phyloP scores from a whole-genome alignment of 331 rosid species.

The Acacia concinna region DNA sequence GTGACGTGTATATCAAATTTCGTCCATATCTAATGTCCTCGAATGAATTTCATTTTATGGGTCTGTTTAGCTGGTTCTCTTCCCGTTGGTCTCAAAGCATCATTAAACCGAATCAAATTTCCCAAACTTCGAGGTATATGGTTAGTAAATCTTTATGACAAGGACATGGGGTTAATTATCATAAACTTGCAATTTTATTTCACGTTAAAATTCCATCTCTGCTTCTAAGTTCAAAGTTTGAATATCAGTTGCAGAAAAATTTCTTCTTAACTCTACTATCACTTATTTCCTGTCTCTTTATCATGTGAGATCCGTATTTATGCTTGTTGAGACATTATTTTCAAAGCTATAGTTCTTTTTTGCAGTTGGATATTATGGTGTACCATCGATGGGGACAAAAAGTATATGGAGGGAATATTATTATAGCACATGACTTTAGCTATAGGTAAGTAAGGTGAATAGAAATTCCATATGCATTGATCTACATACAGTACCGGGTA shows the following conservation, averaged over 20 bases:
- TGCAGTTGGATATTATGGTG: constrained; percentile 30
- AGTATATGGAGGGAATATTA: not conserved
- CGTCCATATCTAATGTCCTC: constrained; percentile 37
- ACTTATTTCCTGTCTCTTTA: not conserved
- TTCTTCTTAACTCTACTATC: not conserved
- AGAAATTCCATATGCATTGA: constrained; percentile 8
- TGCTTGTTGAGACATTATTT: not conserved
- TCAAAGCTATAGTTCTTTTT: not conserved
- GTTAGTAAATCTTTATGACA: constrained; percentile 5
- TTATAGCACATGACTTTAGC: constrained; percentile 17
- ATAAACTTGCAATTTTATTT: not conserved
- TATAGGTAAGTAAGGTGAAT: constrained; percentile 17
- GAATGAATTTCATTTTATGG: constrained; percentile 30
- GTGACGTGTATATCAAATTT: constrained; percentile 43
- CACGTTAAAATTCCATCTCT: not conserved
- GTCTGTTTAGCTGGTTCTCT: constrained; percentile 37
- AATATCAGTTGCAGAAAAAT: not conserved
- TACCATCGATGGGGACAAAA: constrained; percentile 32
- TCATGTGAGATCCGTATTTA: not conserved
- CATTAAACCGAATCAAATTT: constrained; percentile 25
- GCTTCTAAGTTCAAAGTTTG: not conserved
- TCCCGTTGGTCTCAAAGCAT: constrained; percentile 32
- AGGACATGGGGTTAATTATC: not conserved
- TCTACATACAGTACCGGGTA: not conserved
- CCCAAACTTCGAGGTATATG: constrained; percentile 36